phyloP scores from a whole-genome alignment of 2,329 filamentous ascomycete genomes.

The Torrubiella hemipterigena region DNA sequence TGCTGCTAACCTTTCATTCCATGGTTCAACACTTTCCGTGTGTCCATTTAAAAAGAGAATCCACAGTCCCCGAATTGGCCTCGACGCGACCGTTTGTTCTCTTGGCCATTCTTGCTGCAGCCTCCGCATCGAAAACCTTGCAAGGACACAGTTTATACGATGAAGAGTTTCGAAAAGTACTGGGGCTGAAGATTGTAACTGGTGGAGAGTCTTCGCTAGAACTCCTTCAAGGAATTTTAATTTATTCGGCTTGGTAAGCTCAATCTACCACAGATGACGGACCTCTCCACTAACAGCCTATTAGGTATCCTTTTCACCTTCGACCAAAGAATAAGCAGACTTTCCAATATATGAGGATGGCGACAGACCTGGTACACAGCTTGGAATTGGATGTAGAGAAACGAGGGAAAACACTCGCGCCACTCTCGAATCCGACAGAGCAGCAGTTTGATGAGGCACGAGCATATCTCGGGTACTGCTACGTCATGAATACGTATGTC shows the following conservation, averaged over 20 bases:
- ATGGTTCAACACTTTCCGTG: slow-evolving; percentile 33
- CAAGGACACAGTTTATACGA: slow-evolving; percentile 43
- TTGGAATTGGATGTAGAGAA: slow-evolving; percentile 33
- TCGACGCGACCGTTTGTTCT: slow-evolving; percentile 38
- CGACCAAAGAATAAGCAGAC: slow-evolving; percentile 36
- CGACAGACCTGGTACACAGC: slow-evolving; percentile 34
- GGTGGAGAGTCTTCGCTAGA: slow-evolving; percentile 45
- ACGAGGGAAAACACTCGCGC: neutral
- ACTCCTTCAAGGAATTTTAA: slow-evolving; percentile 41
- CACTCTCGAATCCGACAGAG: slow-evolving; percentile 3
- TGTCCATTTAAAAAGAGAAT: slow-evolving; percentile 25
- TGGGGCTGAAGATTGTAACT: slow-evolving; percentile 44
- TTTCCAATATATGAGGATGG: slow-evolving; percentile 40
- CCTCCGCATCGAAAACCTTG: slow-evolving; percentile 33
- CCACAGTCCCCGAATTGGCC: slow-evolving; percentile 30
- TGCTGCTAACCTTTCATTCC: slow-evolving; percentile 29
- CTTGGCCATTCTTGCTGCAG: slow-evolving; percentile 39
- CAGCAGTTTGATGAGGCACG: slow-evolving; percentile 29
- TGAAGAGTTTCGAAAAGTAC: slow-evolving; percentile 42
- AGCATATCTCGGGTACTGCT: slow-evolving; percentile 33
- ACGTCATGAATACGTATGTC: slow-evolving; percentile 28
- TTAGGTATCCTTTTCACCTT: slow-evolving; percentile 37
- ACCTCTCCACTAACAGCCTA: slow-evolving; percentile 44
- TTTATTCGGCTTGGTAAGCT: slow-evolving; percentile 41
- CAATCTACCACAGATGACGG: too few species aligned